Percentiles rank a stretch among this genome's conserved stretches.
phyloP scores from a whole-genome alignment of 805 yeast species.

The Suhomyces sp. region DNA sequence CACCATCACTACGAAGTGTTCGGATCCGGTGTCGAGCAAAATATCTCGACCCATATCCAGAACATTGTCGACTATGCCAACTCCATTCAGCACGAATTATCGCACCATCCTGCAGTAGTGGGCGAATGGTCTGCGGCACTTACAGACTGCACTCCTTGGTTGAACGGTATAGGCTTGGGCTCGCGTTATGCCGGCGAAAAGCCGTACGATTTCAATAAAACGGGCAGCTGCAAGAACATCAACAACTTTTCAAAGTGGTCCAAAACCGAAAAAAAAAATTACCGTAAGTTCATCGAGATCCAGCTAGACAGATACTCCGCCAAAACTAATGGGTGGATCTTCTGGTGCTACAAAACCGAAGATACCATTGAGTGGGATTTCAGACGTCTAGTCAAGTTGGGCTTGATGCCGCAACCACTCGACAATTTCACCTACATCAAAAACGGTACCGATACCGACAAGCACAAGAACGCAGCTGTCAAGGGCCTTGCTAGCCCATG shows the following conservation, averaged over 20 bases:
- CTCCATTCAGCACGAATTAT: conserved; percentile 34
- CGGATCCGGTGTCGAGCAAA: conserved; percentile 21
- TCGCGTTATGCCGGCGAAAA: conserved; percentile 53
- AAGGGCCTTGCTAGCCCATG: background rate
- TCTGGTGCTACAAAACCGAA: conserved; percentile 73
- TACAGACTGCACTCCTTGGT: conserved; percentile 68
- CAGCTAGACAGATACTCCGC: conserved; percentile 53
- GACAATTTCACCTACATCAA: conserved; percentile 28
- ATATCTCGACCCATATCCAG: conserved; percentile 29
- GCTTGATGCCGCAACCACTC: conserved; percentile 63
- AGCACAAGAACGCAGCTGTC: conserved; percentile 4
- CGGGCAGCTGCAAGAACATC: conserved; percentile 45
- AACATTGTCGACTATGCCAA: conserved; percentile 30
- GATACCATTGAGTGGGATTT: conserved; percentile 67
- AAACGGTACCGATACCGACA: conserved; percentile 33
- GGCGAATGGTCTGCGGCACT: conserved; percentile 40
- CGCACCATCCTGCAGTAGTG: conserved; percentile 48
- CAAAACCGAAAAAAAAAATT: conserved; percentile 36
- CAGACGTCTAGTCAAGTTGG: conserved; percentile 44
- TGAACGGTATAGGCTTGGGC: conserved; percentile 68
- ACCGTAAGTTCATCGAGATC: conserved; percentile 56
- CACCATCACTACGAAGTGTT: conserved; percentile 43
- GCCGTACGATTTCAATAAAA: conserved; percentile 27
- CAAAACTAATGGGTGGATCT: conserved; percentile 56
- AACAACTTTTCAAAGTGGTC: conserved; percentile 43